Evolutionary conservation across 2,329 filamentous ascomycete species (phyloP), one percentile per base, ranked within the genome.

Genomic region (Neocatenulostroma microsporum): DNA sequence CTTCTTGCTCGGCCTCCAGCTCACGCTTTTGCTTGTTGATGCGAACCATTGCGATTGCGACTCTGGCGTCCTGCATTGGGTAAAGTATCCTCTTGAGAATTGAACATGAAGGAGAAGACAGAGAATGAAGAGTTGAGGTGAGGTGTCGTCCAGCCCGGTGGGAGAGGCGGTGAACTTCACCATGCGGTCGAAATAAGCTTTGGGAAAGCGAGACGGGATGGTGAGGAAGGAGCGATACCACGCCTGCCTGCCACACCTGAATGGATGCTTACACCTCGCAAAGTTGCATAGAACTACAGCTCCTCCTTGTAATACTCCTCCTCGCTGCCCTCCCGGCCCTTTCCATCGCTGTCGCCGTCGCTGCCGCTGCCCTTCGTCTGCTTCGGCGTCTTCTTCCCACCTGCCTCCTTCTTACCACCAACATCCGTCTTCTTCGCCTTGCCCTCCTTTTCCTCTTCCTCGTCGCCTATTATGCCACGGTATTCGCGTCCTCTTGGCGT

Each of bases 401-500:
- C 42, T 43, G 49, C 43, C 32, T 49, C 30, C 27, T 45, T 44
- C 37, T 51, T 44, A 17, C 12, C 30, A 31, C 73, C 68, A 1
- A 74, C 70, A 3, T 73, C 68, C 2, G 73, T 70, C 3, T 69
- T 69, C n/a, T 73, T 48, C 44, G 23, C 12, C 30, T 39, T 47
- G 48, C 12, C 33, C 34, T 50, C 53, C 20, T 70, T 66, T 1
- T 74, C 68, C 1, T 74, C 71, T 3, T 70, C 70, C 10, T 74
- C 72, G 2, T 65, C 63, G 19, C 81, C 78, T 12, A 89, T 72
- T 27, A 84, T 75, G 0, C 81, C 84, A 29, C 81, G 67, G 26
- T 89, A 74, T 54, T 86, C 80, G 43, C 75, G 64, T 15, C 73
- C 70, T 4, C 74, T 70, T 2, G 80, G 74, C 9, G 76, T 69